phyloP scores from a whole-genome alignment of 768 basidiomycete genomes.

The Gyrodon lividus region DNA sequence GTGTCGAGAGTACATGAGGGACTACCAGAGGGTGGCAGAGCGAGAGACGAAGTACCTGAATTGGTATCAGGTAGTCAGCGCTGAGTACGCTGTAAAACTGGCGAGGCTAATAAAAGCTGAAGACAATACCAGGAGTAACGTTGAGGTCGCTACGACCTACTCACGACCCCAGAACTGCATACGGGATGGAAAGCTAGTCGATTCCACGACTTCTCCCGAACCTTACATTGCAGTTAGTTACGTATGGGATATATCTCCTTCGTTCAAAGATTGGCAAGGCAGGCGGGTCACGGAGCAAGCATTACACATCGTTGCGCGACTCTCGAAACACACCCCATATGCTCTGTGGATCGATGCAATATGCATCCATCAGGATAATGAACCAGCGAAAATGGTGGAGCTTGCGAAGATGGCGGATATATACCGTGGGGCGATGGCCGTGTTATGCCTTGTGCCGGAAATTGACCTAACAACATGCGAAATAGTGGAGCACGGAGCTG shows the following conservation, averaged over 20 bases:
- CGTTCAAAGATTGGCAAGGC: conserved; percentile 4
- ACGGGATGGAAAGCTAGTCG: conserved; percentile 5
- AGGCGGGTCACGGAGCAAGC: conserved; percentile 6
- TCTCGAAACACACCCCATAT: conserved; percentile 4
- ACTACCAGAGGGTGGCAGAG: conserved; percentile 1
- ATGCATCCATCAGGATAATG: conserved; percentile 1
- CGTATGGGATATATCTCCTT: neutral
- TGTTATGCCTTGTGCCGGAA: conserved; percentile 6
- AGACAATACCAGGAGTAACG: neutral
- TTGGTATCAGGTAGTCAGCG: neutral
- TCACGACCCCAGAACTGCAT: conserved; percentile 1
- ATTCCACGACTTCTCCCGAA: neutral
- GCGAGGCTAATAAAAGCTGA: conserved; percentile 1
- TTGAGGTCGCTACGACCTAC: neutral
- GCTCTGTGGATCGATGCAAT: conserved; percentile 6
- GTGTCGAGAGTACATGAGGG: neutral
- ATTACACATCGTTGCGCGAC: conserved; percentile 1
- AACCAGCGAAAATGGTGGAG: neutral
- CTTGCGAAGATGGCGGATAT: conserved; percentile 2
- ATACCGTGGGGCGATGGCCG: conserved; percentile 2
- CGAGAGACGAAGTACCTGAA: neutral
- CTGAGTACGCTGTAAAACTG: neutral
- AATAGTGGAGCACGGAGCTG: neutral
- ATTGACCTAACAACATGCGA: neutral
- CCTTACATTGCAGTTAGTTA: conserved; percentile 3